Base-by-base conservation (phyloP, 306 rosid genomes). In the Vicia sativa region DNA sequence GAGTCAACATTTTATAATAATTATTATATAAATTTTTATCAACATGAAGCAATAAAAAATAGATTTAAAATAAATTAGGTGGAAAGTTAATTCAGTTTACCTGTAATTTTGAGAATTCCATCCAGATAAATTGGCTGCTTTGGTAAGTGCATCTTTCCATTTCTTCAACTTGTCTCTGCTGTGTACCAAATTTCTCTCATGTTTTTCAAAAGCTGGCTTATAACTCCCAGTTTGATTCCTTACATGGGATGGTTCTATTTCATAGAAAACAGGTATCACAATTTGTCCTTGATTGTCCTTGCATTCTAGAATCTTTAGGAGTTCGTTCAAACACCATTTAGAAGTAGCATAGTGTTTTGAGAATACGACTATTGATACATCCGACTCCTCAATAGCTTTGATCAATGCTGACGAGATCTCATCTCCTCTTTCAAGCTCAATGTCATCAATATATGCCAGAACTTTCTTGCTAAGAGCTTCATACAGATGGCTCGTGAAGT, bases 211-310 rank as follows among this genome's bases (percentile, higher is more conserved):
- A 5, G 68, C 60, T 34, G 9, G 0, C 15, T 28, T 0, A 0
- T 44, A 71, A 28, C 11, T 16, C 26, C 39, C 75, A 6, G 0
- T 37, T 3, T 71, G 75, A 31, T 45, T 31, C 68, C 75, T 59
- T 2, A 71, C 67, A 46, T 71, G 39, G 29, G 65, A 44, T 19
- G 75, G 68, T 8, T 71, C 68, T 45, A 71, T 12, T n/a, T 45
- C 26, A 9, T 71, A 59, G 59, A 70, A 67, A 59, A 31, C n/a
- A n/a, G n/a, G n/a, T n/a, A n/a, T n/a, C n/a, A n/a, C n/a, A n/a
- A n/a, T n/a, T n/a, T n/a, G n/a, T n/a, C n/a, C n/a, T n/a, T n/a
- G n/a, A n/a, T n/a, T n/a, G n/a, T n/a, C n/a, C n/a, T n/a, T n/a
- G n/a, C n/a, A n/a, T n/a, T n/a, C n/a, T n/a, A n/a, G n/a, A n/a